Evolutionary conservation across 306 rosid species (phyloP), one percentile per base, ranked within the genome.

Genomic region (Neltuma alba): DNA sequence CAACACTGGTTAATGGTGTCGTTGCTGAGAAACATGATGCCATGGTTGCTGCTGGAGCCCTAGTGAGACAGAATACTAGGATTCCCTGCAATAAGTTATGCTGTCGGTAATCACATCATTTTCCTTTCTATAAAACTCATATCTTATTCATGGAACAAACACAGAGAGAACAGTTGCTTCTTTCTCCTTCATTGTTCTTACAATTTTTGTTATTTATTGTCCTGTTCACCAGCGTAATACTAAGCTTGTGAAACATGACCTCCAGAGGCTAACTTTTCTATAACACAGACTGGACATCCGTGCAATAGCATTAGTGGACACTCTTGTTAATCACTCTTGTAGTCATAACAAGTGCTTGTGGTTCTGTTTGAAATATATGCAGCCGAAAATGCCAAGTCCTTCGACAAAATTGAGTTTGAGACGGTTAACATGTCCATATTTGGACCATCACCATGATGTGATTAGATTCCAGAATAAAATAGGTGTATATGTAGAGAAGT

Each of bases 11-110:
- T 47, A 97, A 94, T 82, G 98, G 98, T 52, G 97, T 88, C 13
- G 48, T 81, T 76, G 93, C 92, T 47, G 98, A 92, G 89, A 94
- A 86, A 82, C 87, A 92, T 85, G 93, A n/a, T n/a, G n/a, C 92
- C 31, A 92, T 94, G 97, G 96, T 94, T 79, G 97, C 93, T 82
- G 96, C 94, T 23, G 97, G 97, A 76, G 92, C 98, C 78, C 96
- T 91, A 79, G 97, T 94, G 60, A 87, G 93, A 76, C 98, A 92
- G 87, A 88, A 91, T 77, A 88, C 98, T 36, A 89, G 91, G 85
- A 86, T 94, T 75, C 98, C 97, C 7, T 79, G 80, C 62, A 94
- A 97, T 7, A 94, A 94, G 97, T 97, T 94, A 84, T 73, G 31
- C 42, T 74, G 47, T 82, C 97, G 21, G 57, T 87, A n/a, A 86